Percentiles rank a stretch among this genome's conserved stretches.
These are phyloP conservation scores for Aegilops bicornis DNA, from an alignment of 176 grass and related monocot genomes.

Conservation along the genomic window DNA sequence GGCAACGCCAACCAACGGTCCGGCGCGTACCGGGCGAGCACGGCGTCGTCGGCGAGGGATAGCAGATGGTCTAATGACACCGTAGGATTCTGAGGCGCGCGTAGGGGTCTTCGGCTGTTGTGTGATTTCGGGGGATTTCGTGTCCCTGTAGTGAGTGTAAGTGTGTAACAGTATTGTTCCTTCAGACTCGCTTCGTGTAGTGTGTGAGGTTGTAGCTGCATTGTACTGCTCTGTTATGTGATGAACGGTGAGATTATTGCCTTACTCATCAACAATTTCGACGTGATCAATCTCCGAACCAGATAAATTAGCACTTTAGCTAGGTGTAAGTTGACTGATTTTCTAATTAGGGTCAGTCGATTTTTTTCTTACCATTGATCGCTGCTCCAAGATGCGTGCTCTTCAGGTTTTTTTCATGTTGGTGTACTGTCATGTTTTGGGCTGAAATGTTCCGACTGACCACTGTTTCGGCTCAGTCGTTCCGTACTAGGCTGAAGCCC, in stretches of 20 bases:
- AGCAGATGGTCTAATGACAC: not conserved
- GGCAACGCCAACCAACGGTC: conserved; percentile 1
- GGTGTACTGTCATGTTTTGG: too few species aligned
- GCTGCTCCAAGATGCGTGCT: too few species aligned
- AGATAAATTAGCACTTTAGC: too few species aligned
- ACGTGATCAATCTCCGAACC: not conserved
- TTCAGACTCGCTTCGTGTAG: not conserved
- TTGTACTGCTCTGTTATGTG: not conserved
- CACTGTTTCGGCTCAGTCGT: too few species aligned
- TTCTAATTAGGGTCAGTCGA: too few species aligned
- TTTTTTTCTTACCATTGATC: too few species aligned
- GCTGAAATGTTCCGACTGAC: too few species aligned
- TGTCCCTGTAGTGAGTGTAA: not conserved
- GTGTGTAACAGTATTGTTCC: not conserved
- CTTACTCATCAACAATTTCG: not conserved
- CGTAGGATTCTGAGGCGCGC: conserved; percentile 4
- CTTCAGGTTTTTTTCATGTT: too few species aligned
- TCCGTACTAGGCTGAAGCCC: too few species aligned
- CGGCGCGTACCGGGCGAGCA: not conserved
- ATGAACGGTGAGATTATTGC: too few species aligned
- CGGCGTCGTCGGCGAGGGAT: not conserved
- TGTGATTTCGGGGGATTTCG: not conserved
- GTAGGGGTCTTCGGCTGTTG: not conserved
- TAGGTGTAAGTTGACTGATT: too few species aligned
- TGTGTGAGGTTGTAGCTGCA: not conserved